Evolutionary conservation across 768 basidiomycete species (phyloP), one percentile per base, ranked within the genome.

Genomic region (Podaxis sp.): DNA sequence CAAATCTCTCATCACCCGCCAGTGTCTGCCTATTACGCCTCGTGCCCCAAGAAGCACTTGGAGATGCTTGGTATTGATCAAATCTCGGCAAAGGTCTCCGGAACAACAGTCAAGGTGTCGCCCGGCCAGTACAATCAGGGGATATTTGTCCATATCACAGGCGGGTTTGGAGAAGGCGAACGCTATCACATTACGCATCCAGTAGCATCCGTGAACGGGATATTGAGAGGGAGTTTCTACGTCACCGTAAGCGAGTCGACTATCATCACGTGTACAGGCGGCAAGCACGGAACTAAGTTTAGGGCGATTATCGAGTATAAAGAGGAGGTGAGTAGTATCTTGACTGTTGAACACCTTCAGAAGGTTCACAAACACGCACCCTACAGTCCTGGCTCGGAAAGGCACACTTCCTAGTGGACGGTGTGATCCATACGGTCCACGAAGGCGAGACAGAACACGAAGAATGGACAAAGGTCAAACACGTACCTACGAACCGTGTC

Each of bases 1-100:
- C 96, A 97, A 74, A 88, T 98, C 52, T 97, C 93, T 1, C 97
- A 99, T 75, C 97, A 99, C 69, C 97, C 97, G 0, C 97, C 97
- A 2, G 85, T 98, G 33, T 96, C 94, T 0, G 87, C 91, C 0
- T 96, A 87, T 70, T 88, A 86, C 65, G 93, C 90, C 6, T 65
- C 77, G 3, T 96, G 93, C 73, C 93, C 95, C 0, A 77, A 85
- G 46, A 84, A 87, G 25, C 83, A 84, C 33, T 70, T 96, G 46
- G 87, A 91, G 65, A 80, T 91, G 71, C 76, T 75, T 17, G 96
- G 95, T 3, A 80, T 94, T 61, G 96, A 99, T 77, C 96, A 99
- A 76, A 95, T 99, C 66, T 82, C 88, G 1, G 97, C 96, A 15
- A 93, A 90, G 72, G 89, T 98, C 1, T 91, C 93, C 11, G 94